Base-by-base conservation (phyloP, 2,329 filamentous ascomycete genomes). In the Rutstroemia sp. region DNA sequence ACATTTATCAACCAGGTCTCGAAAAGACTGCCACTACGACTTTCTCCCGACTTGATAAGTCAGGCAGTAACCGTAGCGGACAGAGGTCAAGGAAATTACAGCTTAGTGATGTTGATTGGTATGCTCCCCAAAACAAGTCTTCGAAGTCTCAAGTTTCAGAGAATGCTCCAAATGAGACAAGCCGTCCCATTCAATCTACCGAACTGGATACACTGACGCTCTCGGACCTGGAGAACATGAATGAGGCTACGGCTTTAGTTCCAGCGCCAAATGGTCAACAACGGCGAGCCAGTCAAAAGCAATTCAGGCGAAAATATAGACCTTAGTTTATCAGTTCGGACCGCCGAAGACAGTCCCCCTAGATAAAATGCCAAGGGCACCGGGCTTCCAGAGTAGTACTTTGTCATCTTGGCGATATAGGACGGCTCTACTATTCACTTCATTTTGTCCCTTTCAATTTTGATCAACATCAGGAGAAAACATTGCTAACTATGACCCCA, bases 21-120 rank as follows among this genome's bases (percentile, higher is more conserved):
- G 82, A 86, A 48, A 79, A 76, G 65, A 73, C 67, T 80, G 79
- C 65, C 56, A 62, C 57, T 53, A 60, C 63, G 58, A 66, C 57
- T 50, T 64, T 62, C 63, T 57, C 64, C 39, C 65, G 65, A 63
- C 61, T 63, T 59, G 69, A 72, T 48, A 71, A 73, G 60, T 70
- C 67, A 55, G 64, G 66, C 48, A 69, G 67, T 55, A 69, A 67
- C 45, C 79, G 79, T 58, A 82, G 81, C 68, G 85, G 87, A 58
- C 91, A 96, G 71, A 87, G 92, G 61, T 85, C 88, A 57, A 84
- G 94, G 67, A 95, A 95, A 73, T 78, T 99, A 59, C 92, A 97
- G 71, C 81, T 97, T 58, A 96, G 90, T 73, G 94, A 99, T 73
- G 89, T 99, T 71, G 92, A 99, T 73, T 99, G 94, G 94, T 96